Percentiles rank a stretch among this genome's conserved stretches.
These are phyloP conservation scores for Yarrowia bubula DNA, from an alignment of 805 yeast species.

Conservation along the genomic window DNA sequence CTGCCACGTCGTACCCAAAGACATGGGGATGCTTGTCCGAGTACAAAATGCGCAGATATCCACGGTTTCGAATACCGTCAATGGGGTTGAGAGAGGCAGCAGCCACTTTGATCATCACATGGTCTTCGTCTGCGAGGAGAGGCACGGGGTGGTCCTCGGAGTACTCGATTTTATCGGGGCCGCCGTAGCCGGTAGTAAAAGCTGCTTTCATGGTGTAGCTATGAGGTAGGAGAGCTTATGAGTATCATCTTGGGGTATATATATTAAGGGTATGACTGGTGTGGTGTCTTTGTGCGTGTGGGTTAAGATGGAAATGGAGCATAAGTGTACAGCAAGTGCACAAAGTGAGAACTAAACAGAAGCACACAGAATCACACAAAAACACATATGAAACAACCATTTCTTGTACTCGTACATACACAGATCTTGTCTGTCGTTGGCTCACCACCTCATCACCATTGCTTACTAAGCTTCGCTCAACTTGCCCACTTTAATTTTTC, in stretches of 20 bases:
- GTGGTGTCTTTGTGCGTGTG: no score
- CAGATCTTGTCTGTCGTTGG: no score
- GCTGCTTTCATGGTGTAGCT: slow-evolving; percentile 9
- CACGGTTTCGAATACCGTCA: slow-evolving; percentile 52
- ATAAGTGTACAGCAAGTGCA: no score
- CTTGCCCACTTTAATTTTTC: no score
- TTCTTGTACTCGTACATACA: no score
- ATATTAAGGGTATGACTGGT: background rate
- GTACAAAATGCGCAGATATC: background rate
- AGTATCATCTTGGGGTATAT: background rate
- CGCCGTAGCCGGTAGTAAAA: background rate
- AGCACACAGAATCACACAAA: no score
- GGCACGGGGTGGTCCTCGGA: background rate
- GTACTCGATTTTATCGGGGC: slow-evolving; percentile 9
- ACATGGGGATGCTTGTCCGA: slow-evolving; percentile 14
- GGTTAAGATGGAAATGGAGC: no score
- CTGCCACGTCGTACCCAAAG: slow-evolving; percentile 68
- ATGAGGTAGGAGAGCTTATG: background rate
- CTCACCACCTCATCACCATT: no score
- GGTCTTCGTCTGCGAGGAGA: background rate
- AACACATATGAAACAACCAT: no score
- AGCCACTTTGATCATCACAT: slow-evolving; percentile 55
- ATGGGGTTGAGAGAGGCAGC: slow-evolving; percentile 64
- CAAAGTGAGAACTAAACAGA: no score
- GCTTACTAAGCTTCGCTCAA: no score